A percentile compares a stretch with the other conserved stretches of the same genome.
Conservation (phyloP, 2,329 filamentous ascomycete genomes). For the Falciphora oryzae region DNA sequence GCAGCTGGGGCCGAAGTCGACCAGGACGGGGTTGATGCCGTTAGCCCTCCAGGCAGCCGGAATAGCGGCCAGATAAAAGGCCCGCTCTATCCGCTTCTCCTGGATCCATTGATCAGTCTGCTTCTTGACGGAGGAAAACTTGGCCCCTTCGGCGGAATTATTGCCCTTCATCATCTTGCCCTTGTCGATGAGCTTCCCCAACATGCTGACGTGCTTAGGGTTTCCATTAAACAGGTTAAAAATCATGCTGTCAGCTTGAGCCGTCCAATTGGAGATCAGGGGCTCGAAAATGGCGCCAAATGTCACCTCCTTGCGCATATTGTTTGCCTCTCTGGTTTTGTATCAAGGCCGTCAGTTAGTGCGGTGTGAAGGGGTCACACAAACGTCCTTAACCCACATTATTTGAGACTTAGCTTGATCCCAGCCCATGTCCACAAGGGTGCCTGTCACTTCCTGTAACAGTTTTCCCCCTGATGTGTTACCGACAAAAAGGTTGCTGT, state of each 20-base stretch:
- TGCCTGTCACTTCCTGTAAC: not conserved
- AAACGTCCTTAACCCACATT: not conserved
- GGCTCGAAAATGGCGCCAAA: not conserved
- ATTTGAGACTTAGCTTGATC: not conserved
- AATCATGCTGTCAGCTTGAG: not conserved
- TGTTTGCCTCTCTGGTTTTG: not conserved
- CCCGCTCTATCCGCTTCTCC: not conserved
- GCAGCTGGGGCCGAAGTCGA: not conserved
- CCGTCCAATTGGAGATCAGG: not conserved
- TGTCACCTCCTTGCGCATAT: not conserved
- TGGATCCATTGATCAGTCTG: not conserved
- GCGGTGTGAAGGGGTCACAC: not conserved
- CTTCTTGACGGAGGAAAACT: not conserved
- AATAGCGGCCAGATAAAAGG: not conserved
- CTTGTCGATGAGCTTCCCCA: too few relatives aligned
- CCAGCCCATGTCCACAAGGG: not conserved
- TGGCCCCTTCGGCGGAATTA: too few relatives aligned
- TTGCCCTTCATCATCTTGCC: not conserved
- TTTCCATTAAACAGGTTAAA: not conserved
- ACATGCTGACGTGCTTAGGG: too few relatives aligned
- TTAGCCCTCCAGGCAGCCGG: not conserved
- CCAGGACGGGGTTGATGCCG: not conserved
- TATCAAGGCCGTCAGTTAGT: not conserved
- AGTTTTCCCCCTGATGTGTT: not conserved
- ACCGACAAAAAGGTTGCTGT: not conserved